A percentile compares a stretch with the other conserved stretches of the same genome.
Conservation (phyloP, 495 filamentous ascomycete species). For the Penicillium daleae region DNA sequence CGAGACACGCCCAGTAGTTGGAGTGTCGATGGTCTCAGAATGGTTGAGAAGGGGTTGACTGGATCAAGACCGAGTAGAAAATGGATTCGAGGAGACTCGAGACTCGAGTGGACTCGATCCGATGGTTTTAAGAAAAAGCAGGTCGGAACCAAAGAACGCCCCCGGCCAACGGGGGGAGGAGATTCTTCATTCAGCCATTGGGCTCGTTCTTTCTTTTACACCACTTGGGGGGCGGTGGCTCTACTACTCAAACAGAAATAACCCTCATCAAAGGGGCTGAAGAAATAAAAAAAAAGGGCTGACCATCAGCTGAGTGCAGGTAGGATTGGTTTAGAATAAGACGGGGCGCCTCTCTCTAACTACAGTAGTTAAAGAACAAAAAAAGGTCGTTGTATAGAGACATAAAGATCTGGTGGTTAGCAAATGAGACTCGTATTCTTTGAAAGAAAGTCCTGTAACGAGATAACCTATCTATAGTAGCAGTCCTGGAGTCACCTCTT, state of each 20-base stretch:
- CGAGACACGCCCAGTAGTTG: no score
- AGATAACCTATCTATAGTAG: neutral
- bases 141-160: conserved; percentile 1
- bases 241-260: neutral
- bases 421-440: neutral
- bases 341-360: neutral
- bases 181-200: conserved; percentile 5
- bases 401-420: no score
- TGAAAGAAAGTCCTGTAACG: neutral
- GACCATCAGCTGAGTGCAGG: conserved; percentile 16
- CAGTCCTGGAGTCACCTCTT: no score
- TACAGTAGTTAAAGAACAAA: no score
- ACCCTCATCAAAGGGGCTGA: neutral
- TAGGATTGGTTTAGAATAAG: conserved; percentile 8
- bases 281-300: conserved; percentile 12
- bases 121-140: neutral
- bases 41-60: no score
- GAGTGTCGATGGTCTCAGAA: no score
- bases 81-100: conserved; percentile 8
- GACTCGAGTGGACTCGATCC: neutral
- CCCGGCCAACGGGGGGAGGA: neutral
- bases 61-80: no score
- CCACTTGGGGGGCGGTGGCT: neutral
- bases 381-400: no score
- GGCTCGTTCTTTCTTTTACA: neutral